Conservation (phyloP, 2,329 filamentous ascomycete genomes). For the Lachnellula arida region DNA sequence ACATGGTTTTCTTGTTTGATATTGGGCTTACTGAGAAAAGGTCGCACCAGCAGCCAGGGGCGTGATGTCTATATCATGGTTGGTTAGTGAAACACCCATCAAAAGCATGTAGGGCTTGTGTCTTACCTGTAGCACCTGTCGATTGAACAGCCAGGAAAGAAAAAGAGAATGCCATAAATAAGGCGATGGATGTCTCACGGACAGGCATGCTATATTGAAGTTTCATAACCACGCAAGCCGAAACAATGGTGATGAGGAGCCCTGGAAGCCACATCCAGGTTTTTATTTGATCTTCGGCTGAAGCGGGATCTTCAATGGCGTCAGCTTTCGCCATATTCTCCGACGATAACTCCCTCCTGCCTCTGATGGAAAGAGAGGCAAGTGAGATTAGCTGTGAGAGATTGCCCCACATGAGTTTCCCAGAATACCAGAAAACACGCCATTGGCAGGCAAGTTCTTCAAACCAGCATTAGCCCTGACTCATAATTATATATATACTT, state of each 20-base stretch:
- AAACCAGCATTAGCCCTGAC: too few relatives aligned
- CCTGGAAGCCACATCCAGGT: slow-evolving; percentile 1
- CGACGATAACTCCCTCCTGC: too few relatives aligned
- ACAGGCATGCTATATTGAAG: neutral
- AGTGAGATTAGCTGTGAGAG: neutral
- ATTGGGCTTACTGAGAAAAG: neutral
- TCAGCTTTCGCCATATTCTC: neutral
- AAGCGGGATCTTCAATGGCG: neutral
- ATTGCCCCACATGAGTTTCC: neutral
- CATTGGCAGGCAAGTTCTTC: neutral
- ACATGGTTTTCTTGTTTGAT: too few relatives aligned
- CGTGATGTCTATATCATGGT: neutral
- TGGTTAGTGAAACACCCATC: neutral
- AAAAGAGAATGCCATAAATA: neutral
- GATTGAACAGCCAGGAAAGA: slow-evolving; percentile 1
- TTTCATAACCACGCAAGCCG: neutral
- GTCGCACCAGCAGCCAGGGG: neutral
- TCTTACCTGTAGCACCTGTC: neutral
- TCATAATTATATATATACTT: too few relatives aligned
- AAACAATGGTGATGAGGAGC: neutral
- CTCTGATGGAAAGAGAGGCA: neutral
- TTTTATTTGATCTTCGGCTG: neutral
- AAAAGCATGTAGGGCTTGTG: neutral
- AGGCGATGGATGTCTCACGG: neutral
- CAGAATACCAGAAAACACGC: neutral